Percentiles rank a stretch among this genome's conserved stretches.
Evolutionary conservation across 1,284 basidiomycete species (phyloP).

Genomic region (Cutaneotrichosporon cyanovorans): DNA sequence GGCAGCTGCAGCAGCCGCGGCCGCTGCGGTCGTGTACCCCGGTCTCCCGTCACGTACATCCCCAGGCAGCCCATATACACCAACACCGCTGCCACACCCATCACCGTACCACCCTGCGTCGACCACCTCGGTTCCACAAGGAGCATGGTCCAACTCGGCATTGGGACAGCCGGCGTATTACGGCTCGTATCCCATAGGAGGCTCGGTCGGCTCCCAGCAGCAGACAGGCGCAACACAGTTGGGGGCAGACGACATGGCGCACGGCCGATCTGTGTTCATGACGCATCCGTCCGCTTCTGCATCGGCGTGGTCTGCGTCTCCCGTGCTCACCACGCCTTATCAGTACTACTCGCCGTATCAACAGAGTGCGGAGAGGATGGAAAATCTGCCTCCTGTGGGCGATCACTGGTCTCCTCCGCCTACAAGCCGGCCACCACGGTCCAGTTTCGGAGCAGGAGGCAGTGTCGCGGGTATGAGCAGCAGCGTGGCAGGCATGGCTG

Average conservation of each 20-base stretch:
- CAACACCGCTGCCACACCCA: constrained; percentile 7
- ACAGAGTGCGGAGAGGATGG: constrained; percentile 7
- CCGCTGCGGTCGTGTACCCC: constrained; percentile 3
- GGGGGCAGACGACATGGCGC: constrained; percentile 8
- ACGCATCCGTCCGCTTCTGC: constrained; percentile 4
- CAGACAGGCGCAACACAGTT: constrained; percentile 2
- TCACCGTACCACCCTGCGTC: constrained; percentile 9
- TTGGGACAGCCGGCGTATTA: constrained; percentile 8
- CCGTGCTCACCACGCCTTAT: constrained; percentile 12
- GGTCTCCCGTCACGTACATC: constrained; percentile 5
- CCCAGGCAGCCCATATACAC: constrained; percentile 4
- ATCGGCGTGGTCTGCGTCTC: constrained; percentile 12
- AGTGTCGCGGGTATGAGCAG: no score
- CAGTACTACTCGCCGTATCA: constrained; percentile 13
- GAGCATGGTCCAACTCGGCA: constrained; percentile 5
- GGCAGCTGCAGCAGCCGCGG: background rate
- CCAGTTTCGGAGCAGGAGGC: background rate
- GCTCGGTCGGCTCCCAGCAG: constrained; percentile 5
- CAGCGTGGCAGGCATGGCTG: no score
- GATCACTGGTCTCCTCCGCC: constrained; percentile 10
- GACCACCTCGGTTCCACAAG: constrained; percentile 11
- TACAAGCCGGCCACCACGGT: background rate
- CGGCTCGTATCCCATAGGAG: constrained; percentile 5
- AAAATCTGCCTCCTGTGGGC: constrained; percentile 6
- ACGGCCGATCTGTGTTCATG: constrained; percentile 11